Conservation (phyloP, 352 stramenopile genomes). For the Phytopythium helicoides region DNA sequence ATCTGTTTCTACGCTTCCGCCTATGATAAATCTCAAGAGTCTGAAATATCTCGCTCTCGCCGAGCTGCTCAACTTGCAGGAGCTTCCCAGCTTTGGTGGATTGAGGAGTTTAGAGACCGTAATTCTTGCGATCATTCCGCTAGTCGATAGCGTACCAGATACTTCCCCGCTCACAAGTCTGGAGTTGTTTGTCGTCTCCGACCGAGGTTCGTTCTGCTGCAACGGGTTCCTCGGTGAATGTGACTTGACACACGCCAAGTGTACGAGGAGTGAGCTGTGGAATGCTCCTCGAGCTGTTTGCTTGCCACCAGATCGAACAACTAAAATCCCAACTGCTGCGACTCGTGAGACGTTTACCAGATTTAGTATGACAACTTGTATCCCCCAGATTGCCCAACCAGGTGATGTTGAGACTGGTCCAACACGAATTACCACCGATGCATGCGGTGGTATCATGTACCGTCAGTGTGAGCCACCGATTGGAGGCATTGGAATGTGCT, state of each 20-base stretch:
- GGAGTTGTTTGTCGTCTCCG: neutral
- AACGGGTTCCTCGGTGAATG: constrained; percentile 15
- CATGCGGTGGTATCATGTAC: constrained; percentile 26
- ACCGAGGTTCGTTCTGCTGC: constrained; percentile 4
- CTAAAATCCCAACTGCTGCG: constrained; percentile 5
- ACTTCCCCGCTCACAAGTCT: constrained; percentile 3
- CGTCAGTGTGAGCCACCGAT: constrained; percentile 10
- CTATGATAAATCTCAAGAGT: constrained; percentile 2
- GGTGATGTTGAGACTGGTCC: neutral
- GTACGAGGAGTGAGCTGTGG: neutral
- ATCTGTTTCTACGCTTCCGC: neutral
- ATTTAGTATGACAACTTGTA: constrained; percentile 19
- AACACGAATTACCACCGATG: neutral
- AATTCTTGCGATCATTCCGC: neutral
- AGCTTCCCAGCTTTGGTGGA: too few relatives aligned
- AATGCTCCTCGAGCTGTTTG: constrained; percentile 1
- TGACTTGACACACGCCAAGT: constrained; percentile 9
- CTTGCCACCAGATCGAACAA: neutral
- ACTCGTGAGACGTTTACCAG: constrained; percentile 18
- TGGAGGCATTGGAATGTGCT: constrained; percentile 20
- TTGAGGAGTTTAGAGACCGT: neutral
- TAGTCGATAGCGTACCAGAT: constrained; percentile 6
- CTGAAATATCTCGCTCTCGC: neutral
- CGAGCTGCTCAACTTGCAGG: too few relatives aligned
- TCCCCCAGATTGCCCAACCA: constrained; percentile 1